phyloP scores from a whole-genome alignment of 352 stramenopile species.

The Phytophthora citrophthora region DNA sequence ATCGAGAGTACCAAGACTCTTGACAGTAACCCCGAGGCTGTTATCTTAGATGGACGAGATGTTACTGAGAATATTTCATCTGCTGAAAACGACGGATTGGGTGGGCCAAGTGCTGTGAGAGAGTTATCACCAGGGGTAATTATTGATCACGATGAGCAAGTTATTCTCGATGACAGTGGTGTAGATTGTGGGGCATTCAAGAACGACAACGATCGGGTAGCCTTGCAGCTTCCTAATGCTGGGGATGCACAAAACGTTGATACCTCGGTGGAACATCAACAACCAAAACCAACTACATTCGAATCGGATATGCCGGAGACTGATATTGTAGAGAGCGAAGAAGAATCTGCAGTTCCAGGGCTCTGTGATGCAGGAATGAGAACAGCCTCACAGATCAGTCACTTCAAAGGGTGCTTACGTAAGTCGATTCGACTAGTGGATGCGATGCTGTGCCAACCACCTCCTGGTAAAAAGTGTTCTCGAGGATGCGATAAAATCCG shows the following conservation, averaged over 20 bases:
- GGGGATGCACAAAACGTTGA: background rate
- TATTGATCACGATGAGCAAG: background rate
- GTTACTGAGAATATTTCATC: background rate
- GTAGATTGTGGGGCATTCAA: background rate
- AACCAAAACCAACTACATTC: background rate
- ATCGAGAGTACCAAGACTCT: background rate
- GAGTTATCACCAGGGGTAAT: background rate
- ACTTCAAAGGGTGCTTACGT: conserved; percentile 62
- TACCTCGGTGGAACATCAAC: background rate
- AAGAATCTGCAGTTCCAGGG: conserved; percentile 36
- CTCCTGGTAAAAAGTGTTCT: conserved; percentile 46
- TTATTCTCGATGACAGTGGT: background rate
- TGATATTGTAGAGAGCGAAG: background rate
- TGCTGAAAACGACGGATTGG: background rate
- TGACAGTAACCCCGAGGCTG: background rate
- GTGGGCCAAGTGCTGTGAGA: background rate
- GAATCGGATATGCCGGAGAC: conserved; percentile 1
- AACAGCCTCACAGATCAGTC: conserved; percentile 47
- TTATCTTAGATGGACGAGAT: background rate
- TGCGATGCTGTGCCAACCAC: conserved; percentile 57
- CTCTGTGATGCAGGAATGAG: conserved; percentile 65
- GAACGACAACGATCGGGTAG: background rate
- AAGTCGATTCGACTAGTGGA: conserved; percentile 72
- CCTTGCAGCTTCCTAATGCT: background rate
- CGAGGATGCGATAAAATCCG: conserved; percentile 57